Conservation (phyloP, 2,329 filamentous ascomycete genomes). For the Polychaeton citri region DNA sequence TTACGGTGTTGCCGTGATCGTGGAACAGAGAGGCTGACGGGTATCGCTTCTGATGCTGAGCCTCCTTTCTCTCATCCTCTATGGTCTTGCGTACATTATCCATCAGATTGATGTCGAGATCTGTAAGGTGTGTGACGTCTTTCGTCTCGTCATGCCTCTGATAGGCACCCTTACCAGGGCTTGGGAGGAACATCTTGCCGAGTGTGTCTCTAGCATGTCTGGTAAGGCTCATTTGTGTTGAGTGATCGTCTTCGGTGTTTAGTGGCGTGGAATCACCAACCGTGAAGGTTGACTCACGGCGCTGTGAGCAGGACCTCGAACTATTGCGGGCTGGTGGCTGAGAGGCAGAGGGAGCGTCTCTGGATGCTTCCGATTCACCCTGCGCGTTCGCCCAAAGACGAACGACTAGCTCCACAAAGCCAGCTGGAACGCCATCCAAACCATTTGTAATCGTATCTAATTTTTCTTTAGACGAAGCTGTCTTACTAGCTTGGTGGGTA, state of each 20-base stretch:
- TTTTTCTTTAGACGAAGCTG: background rate
- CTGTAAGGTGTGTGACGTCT: conserved; percentile 42
- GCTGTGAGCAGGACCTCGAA: background rate
- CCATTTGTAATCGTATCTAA: background rate
- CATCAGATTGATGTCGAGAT: conserved; percentile 40
- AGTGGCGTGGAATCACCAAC: conserved; percentile 20
- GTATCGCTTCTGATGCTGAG: conserved; percentile 14
- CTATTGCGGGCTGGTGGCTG: background rate
- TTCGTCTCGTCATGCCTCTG: conserved; percentile 9
- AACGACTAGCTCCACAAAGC: background rate
- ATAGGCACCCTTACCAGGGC: conserved; percentile 8
- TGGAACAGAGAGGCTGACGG: conserved; percentile 8
- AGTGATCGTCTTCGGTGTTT: conserved; percentile 3
- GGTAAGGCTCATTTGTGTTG: conserved; percentile 34
- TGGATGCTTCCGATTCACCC: background rate
- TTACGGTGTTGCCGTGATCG: conserved; percentile 26
- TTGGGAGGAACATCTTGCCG: conserved; percentile 2
- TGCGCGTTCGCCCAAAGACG: background rate
- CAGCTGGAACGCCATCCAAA: background rate
- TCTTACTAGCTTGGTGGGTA: no score
- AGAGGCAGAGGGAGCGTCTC: background rate
- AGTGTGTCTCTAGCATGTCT: conserved; percentile 23
- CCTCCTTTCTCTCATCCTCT: conserved; percentile 26
- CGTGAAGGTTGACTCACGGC: background rate
- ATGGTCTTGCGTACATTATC: conserved; percentile 40